Percentiles rank a stretch among this genome's conserved stretches.
Conservation (phyloP, 169 alveolate species). For the Cryptosporidium bovis region DNA sequence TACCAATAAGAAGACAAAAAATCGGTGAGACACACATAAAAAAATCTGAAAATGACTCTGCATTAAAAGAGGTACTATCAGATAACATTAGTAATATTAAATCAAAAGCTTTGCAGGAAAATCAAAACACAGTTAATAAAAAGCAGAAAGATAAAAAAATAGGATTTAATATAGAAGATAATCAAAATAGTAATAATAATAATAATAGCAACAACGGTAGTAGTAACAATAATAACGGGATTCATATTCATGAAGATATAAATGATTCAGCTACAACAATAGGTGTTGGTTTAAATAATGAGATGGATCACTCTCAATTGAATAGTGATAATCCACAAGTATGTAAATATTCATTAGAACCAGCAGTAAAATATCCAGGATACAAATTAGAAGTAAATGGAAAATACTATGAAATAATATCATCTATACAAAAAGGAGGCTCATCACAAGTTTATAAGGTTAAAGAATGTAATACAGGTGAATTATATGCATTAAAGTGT, state of each 20-base stretch:
- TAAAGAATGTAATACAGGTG: conserved; percentile 48
- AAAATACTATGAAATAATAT: conserved; percentile 55
- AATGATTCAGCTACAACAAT: not conserved
- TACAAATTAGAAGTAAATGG: conserved; percentile 72
- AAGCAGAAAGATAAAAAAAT: conserved; percentile 26
- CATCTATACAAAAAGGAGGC: conserved; percentile 74
- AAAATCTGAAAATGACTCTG: conserved; percentile 1
- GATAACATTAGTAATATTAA: not conserved
- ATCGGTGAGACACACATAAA: conserved; percentile 11
- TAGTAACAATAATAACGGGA: not conserved
- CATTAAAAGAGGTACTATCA: not conserved
- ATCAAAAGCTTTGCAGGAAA: too few species aligned
- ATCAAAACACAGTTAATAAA: not conserved
- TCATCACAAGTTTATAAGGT: conserved; percentile 73
- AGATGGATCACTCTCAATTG: not conserved
- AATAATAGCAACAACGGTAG: not conserved
- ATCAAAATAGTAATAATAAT: not conserved
- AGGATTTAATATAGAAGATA: conserved; percentile 53
- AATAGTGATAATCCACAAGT: conserved; percentile 26
- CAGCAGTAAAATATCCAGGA: conserved; percentile 74
- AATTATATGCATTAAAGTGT: conserved; percentile 61
- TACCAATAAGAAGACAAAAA: conserved; percentile 65
- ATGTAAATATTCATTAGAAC: conserved; percentile 67
- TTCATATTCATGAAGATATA: not conserved
- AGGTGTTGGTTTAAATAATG: not conserved